A percentile compares a stretch with the other conserved stretches of the same genome.
phyloP scores from a whole-genome alignment of 164 flowering plant species.

The Warburgia ugandensis region DNA sequence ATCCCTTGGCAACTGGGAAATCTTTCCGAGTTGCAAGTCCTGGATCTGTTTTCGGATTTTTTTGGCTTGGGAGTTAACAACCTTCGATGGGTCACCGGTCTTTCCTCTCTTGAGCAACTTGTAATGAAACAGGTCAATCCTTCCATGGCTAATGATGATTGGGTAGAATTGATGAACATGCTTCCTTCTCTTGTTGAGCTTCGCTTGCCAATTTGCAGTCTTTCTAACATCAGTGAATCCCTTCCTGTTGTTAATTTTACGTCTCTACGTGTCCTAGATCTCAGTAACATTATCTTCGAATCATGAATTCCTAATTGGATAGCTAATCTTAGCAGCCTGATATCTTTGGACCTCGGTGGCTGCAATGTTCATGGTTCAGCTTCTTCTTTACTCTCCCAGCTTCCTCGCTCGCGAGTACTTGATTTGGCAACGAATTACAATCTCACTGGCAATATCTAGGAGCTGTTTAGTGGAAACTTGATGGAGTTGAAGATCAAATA shows the following conservation, averaged over 20 bases:
- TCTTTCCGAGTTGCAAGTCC: slow-evolving; percentile 9
- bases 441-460: not conserved
- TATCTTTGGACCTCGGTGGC: not conserved
- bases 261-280: slow-evolving; percentile 13
- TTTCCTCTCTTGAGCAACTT: not conserved
- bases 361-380: not conserved
- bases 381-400: slow-evolving; percentile 4
- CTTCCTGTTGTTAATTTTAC: slow-evolving; percentile 10
- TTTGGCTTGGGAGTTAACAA: not conserved
- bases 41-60: not conserved
- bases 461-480: not conserved
- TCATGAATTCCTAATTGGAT: slow-evolving; percentile 8
- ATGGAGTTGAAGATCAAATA: slow-evolving; percentile 16
- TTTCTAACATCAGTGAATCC: not conserved
- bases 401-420: not conserved
- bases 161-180: slow-evolving; percentile 7
- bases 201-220: not conserved
- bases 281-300: not conserved
- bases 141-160: not conserved
- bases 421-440: not conserved
- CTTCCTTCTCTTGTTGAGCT: slow-evolving; percentile 9
- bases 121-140: slow-evolving; percentile 1
- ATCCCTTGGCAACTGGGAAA: slow-evolving; percentile 15
- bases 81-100: slow-evolving; percentile 10
- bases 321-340: slow-evolving; percentile 1